Conservation (phyloP, 768 basidiomycete genomes). For the Tulasnella sp. region DNA sequence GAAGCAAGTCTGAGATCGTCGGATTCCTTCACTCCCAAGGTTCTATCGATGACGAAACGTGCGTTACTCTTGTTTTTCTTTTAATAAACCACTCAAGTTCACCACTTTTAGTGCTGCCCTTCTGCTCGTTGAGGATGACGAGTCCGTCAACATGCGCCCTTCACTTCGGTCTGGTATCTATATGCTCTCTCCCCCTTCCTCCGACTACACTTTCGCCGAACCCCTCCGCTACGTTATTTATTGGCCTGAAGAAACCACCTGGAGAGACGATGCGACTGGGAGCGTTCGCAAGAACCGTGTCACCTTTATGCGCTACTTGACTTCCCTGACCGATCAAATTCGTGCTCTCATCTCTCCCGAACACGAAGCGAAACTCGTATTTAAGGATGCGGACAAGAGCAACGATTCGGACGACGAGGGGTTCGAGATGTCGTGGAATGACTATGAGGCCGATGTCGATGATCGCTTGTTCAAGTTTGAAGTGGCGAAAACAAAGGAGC, state of each 20-base stretch:
- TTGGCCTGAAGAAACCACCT: conserved; percentile 41
- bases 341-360: conserved; percentile 39
- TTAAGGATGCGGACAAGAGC: conserved; percentile 11
- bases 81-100: background rate
- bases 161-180: conserved; percentile 2
- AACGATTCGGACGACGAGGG: conserved; percentile 22
- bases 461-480: conserved; percentile 23
- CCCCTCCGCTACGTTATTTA: conserved; percentile 34
- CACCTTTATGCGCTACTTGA: conserved; percentile 55
- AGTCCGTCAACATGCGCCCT: background rate
- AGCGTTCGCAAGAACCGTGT: conserved; percentile 41
- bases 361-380: conserved; percentile 33
- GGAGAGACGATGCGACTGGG: conserved; percentile 38
- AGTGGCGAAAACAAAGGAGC: background rate
- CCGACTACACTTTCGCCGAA: background rate
- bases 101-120: background rate
- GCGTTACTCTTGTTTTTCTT: conserved; percentile 17
- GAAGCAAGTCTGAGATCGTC: conserved; percentile 40
- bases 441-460: conserved; percentile 26
- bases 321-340: conserved; percentile 46
- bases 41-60: conserved; percentile 33
- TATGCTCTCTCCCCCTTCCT: background rate
- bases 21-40: conserved; percentile 31
- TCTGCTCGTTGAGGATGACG: background rate
- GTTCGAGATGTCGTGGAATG: conserved; percentile 3